phyloP scores from a whole-genome alignment of 352 stramenopile species.

The Globisporangium uncinulatum region DNA sequence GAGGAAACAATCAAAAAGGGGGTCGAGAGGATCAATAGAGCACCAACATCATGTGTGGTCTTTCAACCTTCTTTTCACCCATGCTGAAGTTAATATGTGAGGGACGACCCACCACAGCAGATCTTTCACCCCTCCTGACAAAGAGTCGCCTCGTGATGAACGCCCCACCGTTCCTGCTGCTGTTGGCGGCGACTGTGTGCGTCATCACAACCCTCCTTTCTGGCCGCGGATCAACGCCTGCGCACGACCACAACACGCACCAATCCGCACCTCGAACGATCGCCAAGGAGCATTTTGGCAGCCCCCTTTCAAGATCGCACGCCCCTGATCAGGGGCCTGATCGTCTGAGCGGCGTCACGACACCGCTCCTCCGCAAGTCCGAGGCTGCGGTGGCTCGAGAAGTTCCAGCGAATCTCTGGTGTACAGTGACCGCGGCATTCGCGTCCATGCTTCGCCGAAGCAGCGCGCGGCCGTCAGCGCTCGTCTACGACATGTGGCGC shows the following conservation, averaged over 20 bases:
- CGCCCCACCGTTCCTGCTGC: not conserved
- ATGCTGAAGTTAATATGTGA: no score
- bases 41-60: not conserved
- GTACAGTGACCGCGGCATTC: not conserved
- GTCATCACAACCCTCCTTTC: not conserved
- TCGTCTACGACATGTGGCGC: slow-evolving; percentile 7
- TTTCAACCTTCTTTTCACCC: not conserved
- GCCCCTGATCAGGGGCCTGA: no score
- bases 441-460: not conserved
- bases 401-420: not conserved
- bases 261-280: no score
- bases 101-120: not conserved
- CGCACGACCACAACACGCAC: not conserved
- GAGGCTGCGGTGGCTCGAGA: no score
- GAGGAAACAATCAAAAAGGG: no score
- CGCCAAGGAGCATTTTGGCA: no score
- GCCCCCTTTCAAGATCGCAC: no score
- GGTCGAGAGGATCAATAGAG: not conserved
- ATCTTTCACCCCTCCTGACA: not conserved
- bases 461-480: not conserved
- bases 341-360: no score
- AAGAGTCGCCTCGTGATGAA: not conserved
- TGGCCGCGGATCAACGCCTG: no score
- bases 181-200: not conserved
- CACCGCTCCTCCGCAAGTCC: no score